These are phyloP conservation scores for Brettanomyces anomalus DNA, from an alignment of 805 yeast species.

Conservation along the genomic window DNA sequence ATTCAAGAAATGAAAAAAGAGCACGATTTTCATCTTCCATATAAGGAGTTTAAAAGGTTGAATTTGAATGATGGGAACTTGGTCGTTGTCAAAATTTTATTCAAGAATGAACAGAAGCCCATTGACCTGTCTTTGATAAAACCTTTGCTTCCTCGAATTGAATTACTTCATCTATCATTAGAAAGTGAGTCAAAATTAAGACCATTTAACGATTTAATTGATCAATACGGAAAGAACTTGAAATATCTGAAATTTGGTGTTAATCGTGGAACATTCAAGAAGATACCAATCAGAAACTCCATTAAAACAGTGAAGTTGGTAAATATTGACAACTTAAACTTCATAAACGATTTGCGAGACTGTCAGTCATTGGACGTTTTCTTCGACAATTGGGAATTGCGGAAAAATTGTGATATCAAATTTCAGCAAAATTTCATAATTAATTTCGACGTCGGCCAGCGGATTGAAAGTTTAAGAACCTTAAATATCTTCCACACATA, in stretches of 20 bases:
- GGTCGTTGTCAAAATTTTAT: slow-evolving; percentile 22
- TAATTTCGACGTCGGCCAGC: slow-evolving; percentile 12
- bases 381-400: slow-evolving; percentile 24
- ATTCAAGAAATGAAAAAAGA: slow-evolving; percentile 23
- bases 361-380: slow-evolving; percentile 21
- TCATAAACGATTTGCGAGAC: slow-evolving; percentile 15
- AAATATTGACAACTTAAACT: slow-evolving; percentile 21
- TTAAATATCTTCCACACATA: slow-evolving; percentile 24
- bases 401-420: slow-evolving; percentile 18
- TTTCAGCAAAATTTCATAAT: slow-evolving; percentile 18
- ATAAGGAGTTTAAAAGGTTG: slow-evolving; percentile 22
- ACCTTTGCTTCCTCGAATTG: slow-evolving; percentile 18
- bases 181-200: slow-evolving; percentile 22
- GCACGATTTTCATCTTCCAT: slow-evolving; percentile 25
- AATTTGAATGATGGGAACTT: slow-evolving; percentile 21
- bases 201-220: slow-evolving; percentile 23
- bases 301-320: slow-evolving; percentile 20
- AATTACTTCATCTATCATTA: slow-evolving; percentile 20
- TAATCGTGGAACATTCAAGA: slow-evolving; percentile 20
- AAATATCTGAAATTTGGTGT: slow-evolving; percentile 24
- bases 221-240: slow-evolving; percentile 12
- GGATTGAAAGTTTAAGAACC: slow-evolving; percentile 13
- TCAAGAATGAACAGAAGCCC: slow-evolving; percentile 23
- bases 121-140: slow-evolving; percentile 19
- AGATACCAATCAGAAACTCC: slow-evolving; percentile 16